Evolutionary conservation across 2,329 filamentous ascomycete species (phyloP).

Genomic region (Arthrobotrys pseudoclavata): DNA sequence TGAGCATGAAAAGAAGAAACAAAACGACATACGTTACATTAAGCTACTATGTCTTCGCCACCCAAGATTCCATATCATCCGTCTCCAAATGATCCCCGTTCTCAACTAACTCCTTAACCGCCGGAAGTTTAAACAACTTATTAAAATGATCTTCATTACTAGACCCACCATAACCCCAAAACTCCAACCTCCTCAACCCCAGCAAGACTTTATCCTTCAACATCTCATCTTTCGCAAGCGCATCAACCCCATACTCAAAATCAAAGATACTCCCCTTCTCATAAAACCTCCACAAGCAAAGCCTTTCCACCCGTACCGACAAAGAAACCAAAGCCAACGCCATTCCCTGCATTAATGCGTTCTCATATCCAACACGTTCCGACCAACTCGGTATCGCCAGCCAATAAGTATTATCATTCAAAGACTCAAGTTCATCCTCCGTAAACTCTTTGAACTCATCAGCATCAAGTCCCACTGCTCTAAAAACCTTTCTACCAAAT

Average conservation of each 20-base stretch:
- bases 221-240: neutral
- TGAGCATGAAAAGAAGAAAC: neutral
- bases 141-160: neutral
- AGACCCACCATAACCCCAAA: neutral
- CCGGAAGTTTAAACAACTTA: neutral
- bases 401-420: conserved; percentile 44
- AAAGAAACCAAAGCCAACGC: conserved; percentile 31
- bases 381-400: conserved; percentile 36
- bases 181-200: conserved; percentile 26
- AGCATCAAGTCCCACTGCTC: conserved; percentile 23
- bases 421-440: conserved; percentile 36
- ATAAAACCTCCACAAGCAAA: conserved; percentile 17
- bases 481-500: conserved; percentile 34
- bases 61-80: neutral
- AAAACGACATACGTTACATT: neutral
- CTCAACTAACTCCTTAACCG: conserved; percentile 22
- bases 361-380: conserved; percentile 44
- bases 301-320: conserved; percentile 9
- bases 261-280: neutral
- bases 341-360: conserved; percentile 38
- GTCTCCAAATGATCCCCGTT: neutral
- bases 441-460: conserved; percentile 50
- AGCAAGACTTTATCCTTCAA: conserved; percentile 11
- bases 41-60: neutral
- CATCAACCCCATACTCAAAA: conserved; percentile 15